Base-by-base conservation (phyloP, 768 basidiomycete genomes). In the Rhodotorula babjevae region DNA sequence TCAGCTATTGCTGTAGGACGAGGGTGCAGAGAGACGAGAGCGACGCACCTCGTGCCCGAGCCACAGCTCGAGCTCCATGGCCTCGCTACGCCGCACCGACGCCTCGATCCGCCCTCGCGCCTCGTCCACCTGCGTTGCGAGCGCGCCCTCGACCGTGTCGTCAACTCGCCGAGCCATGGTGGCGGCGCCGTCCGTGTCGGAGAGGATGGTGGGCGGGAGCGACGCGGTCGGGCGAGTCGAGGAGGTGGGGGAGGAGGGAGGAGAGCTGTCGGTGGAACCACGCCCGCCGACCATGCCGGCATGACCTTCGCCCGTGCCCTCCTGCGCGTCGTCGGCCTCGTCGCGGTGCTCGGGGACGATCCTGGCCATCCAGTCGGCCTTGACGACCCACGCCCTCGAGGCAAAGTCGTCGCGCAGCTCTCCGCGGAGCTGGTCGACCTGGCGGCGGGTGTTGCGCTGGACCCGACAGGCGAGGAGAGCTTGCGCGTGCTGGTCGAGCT, bases 21-120 rank as follows among this genome's bases (percentile, higher is more conserved):
- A n/a, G n/a, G 14, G 15, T 27, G 33, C n/a, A 16, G 6, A 27
- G 33, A 23, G 19, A 49, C 0, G 21, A 36, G 33, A 44, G 5
- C 40, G 19, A 40, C 71, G 56, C 27, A 71, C 70, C 27, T 65
- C 36, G 25, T 62, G 46, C 2, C 65, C 56, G 0, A 72, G 25
- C 71, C 71, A 72, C 29, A 72, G 33, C 49, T 67, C 71, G 7
- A 67, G 12, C 61, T 72, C 65, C n/a, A 72, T 31, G 29, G 18
- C 36, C 19, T 44, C 44, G 23, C 40, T 53, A 31, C 25, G 46
- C 11, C 19, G 3, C 14, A 67, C 61, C 9, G 53, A 36, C 1
- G 8, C 33, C 27, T 31, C 16, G 27, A 72, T 49, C 27, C 50
- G 31, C 23, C 42, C 46, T 6, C 23, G 16, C 27, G 71, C 71